These are phyloP conservation scores for Microsporum canis DNA, from an alignment of 2,329 filamentous ascomycete species.

Conservation along the genomic window DNA sequence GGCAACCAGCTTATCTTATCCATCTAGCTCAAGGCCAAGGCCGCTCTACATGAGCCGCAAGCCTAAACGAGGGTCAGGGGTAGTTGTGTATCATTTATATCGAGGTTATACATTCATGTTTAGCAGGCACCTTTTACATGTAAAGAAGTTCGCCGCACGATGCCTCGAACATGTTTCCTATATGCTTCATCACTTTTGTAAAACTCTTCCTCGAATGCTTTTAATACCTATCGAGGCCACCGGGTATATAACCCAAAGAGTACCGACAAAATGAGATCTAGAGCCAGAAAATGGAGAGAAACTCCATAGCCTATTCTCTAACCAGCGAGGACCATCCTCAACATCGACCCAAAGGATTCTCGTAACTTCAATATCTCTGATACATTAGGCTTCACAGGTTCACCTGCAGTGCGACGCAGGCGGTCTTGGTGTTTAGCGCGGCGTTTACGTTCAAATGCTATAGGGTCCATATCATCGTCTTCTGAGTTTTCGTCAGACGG, in stretches of 20 bases:
- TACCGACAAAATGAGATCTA: not conserved
- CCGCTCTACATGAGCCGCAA: not conserved
- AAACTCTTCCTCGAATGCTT: not conserved
- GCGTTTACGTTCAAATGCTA: conserved; percentile 71
- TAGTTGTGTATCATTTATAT: too few species aligned
- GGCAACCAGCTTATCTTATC: not conserved
- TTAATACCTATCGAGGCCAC: not conserved
- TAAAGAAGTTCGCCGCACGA: too few species aligned
- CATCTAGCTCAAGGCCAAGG: not conserved
- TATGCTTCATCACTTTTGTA: not conserved
- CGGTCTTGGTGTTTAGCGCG: conserved; percentile 65
- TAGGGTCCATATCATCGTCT: conserved; percentile 73
- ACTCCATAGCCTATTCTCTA: conserved; percentile 30
- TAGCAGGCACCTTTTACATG: too few species aligned
- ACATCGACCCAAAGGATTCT: conserved; percentile 69
- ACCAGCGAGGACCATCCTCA: conserved; percentile 68
- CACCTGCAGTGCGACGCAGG: conserved; percentile 66
- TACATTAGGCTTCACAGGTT: conserved; percentile 71
- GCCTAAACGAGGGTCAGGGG: not conserved
- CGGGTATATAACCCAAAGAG: not conserved
- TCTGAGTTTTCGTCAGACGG: conserved; percentile 56
- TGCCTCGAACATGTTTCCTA: not conserved
- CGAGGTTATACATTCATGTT: too few species aligned
- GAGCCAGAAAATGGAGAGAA: not conserved
- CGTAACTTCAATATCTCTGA: conserved; percentile 67